These are phyloP conservation scores for Apiospora saccharicola DNA, from an alignment of 2,329 filamentous ascomycete genomes.

Conservation along the genomic window DNA sequence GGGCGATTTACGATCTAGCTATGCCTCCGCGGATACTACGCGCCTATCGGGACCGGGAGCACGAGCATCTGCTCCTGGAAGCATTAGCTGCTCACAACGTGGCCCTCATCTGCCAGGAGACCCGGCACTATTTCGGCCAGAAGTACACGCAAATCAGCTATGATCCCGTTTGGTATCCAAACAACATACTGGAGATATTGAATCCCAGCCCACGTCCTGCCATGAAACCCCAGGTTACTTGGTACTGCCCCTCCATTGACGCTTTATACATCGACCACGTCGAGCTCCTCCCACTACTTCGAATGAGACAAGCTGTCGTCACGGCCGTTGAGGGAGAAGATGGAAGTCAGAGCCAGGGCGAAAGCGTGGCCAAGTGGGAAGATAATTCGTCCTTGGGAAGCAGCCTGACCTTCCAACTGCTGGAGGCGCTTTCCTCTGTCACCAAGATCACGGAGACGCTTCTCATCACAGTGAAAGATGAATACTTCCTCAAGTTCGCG, in stretches of 20 bases:
- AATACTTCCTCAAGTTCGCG: background rate
- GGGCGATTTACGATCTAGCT: background rate
- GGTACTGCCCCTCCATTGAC: background rate
- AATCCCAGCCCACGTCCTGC: too few relatives aligned
- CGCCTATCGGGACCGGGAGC: background rate
- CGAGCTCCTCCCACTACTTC: background rate
- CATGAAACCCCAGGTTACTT: background rate
- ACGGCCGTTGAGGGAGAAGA: too few relatives aligned
- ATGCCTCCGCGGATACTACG: background rate
- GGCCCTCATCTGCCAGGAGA: background rate
- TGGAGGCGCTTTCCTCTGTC: background rate
- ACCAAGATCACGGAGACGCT: background rate
- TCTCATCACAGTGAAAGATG: background rate
- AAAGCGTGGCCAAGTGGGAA: too few relatives aligned
- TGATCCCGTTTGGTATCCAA: background rate
- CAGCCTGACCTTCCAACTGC: background rate
- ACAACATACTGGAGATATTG: background rate
- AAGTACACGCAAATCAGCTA: background rate
- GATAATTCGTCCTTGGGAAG: too few relatives aligned
- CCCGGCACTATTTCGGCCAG: background rate
- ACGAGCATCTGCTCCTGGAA: background rate
- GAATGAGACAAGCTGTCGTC: background rate
- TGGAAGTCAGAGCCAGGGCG: background rate
- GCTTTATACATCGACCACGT: background rate
- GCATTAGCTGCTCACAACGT: background rate